phyloP scores from a whole-genome alignment of 495 filamentous ascomycete species.

The Trichoderma parareesei region DNA sequence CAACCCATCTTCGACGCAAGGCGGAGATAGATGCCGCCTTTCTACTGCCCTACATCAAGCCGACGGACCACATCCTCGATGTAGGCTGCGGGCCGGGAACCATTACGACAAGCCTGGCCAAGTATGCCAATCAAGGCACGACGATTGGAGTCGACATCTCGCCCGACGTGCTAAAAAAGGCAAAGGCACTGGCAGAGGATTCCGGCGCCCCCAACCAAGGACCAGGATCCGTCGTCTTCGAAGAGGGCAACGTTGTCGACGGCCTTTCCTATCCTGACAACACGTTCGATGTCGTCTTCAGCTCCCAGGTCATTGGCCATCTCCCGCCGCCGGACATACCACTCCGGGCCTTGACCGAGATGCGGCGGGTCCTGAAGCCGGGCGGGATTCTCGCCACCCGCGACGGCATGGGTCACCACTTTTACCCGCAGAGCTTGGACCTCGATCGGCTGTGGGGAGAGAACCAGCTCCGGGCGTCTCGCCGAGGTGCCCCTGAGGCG shows the following conservation, averaged over 20 bases:
- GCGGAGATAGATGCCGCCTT: constrained; percentile 23
- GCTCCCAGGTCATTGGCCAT: constrained; percentile 48
- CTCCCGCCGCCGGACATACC: constrained; percentile 28
- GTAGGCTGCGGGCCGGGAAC: constrained; percentile 51
- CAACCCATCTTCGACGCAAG: constrained; percentile 26
- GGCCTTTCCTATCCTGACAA: constrained; percentile 32
- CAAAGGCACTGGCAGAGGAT: constrained; percentile 20
- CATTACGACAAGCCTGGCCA: constrained; percentile 44
- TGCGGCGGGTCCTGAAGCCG: constrained; percentile 23
- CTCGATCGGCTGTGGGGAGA: constrained; percentile 26
- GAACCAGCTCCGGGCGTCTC: constrained; percentile 19
- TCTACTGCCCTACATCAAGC: constrained; percentile 17
- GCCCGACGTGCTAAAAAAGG: constrained; percentile 14
- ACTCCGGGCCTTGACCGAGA: constrained; percentile 19
- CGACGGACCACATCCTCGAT: constrained; percentile 38
- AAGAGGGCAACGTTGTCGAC: constrained; percentile 31
- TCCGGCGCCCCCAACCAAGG: constrained; percentile 13
- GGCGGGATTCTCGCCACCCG: constrained; percentile 45
- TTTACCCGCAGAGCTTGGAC: constrained; percentile 19
- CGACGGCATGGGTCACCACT: constrained; percentile 34
- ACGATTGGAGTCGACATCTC: constrained; percentile 23
- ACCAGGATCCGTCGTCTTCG: constrained; percentile 31
- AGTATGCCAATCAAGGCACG: constrained; percentile 35
- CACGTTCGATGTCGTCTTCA: constrained; percentile 48
- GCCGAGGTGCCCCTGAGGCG: constrained; percentile 17